Conservation (phyloP, 2,329 filamentous ascomycete species). For the Fusarium dlaminii region DNA sequence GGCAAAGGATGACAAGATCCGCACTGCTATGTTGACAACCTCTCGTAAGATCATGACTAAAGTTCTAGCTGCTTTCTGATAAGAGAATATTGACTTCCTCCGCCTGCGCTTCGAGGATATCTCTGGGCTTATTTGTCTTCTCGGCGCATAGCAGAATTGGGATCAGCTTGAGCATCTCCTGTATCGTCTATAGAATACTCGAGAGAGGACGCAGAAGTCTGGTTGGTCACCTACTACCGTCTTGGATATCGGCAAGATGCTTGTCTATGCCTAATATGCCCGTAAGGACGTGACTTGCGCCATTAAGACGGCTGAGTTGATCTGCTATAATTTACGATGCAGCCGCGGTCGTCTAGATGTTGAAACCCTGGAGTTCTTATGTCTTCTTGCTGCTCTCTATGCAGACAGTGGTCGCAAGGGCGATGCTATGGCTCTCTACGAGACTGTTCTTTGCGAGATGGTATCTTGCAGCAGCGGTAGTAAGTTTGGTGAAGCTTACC, state of each 20-base stretch:
- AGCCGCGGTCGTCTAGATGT: constrained; percentile 39
- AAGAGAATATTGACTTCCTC: constrained; percentile 55
- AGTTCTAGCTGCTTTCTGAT: constrained; percentile 54
- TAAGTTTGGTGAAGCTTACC: constrained; percentile 6
- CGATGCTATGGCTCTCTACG: constrained; percentile 35
- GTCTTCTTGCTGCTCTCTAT: constrained; percentile 38
- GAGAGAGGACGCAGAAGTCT: constrained; percentile 32
- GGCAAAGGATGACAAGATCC: constrained; percentile 40
- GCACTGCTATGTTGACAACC: constrained; percentile 30
- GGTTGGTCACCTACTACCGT: constrained; percentile 38
- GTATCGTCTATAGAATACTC: constrained; percentile 33
- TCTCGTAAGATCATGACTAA: constrained; percentile 41
- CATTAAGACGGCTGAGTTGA: constrained; percentile 37
- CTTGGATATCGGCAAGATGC: constrained; percentile 38
- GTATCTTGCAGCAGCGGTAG: constrained; percentile 20
- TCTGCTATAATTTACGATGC: constrained; percentile 42
- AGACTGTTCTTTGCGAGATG: constrained; percentile 37
- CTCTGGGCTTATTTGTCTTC: constrained; percentile 54
- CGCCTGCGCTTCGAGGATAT: constrained; percentile 56
- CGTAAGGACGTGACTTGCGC: constrained; percentile 22
- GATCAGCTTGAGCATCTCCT: constrained; percentile 52
- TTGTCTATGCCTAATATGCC: constrained; percentile 35
- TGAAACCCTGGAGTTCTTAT: constrained; percentile 38
- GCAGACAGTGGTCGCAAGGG: constrained; percentile 10
- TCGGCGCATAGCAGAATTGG: constrained; percentile 59